Conservation (phyloP, 1,284 basidiomycete genomes). For the Cerioporus squamosus region DNA sequence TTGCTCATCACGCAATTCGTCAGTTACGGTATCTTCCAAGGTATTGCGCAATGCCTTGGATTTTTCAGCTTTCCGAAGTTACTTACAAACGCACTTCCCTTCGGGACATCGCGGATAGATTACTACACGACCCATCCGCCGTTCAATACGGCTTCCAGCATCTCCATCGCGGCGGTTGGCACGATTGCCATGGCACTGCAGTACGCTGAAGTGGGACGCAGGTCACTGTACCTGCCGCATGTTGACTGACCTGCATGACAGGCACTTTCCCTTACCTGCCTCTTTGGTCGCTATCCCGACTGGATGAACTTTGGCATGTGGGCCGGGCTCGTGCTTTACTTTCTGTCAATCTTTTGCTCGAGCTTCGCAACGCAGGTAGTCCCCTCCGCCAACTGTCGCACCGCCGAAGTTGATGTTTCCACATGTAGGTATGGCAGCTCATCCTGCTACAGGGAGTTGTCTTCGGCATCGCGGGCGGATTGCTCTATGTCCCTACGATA, state of each 20-base stretch:
- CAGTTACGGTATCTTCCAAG: conserved; percentile 31
- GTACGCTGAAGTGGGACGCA: conserved; percentile 20
- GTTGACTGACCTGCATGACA: neutral
- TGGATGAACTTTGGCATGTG: conserved; percentile 28
- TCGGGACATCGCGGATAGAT: conserved; percentile 1
- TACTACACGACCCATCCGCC: conserved; percentile 29
- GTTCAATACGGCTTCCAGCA: conserved; percentile 23
- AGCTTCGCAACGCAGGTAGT: conserved; percentile 32
- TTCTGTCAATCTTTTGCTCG: conserved; percentile 27
- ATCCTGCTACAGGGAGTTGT: conserved; percentile 33
- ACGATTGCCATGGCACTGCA: conserved; percentile 29
- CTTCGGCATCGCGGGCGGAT: conserved; percentile 30
- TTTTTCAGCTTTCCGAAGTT: neutral
- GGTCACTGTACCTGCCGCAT: no score
- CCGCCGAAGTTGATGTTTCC: neutral
- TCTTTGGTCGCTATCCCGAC: conserved; percentile 32
- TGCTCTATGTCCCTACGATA: conserved; percentile 31
- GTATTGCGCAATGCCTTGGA: neutral
- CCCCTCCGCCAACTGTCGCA: neutral
- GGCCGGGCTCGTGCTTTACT: conserved; percentile 26
- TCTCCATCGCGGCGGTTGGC: conserved; percentile 27
- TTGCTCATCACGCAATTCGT: neutral
- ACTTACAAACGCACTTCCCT: neutral
- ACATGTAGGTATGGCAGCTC: conserved; percentile 30
- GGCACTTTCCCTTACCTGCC: conserved; percentile 27